phyloP scores from a whole-genome alignment of 208 protist species.

The Acanthamoeba rhysodes region DNA sequence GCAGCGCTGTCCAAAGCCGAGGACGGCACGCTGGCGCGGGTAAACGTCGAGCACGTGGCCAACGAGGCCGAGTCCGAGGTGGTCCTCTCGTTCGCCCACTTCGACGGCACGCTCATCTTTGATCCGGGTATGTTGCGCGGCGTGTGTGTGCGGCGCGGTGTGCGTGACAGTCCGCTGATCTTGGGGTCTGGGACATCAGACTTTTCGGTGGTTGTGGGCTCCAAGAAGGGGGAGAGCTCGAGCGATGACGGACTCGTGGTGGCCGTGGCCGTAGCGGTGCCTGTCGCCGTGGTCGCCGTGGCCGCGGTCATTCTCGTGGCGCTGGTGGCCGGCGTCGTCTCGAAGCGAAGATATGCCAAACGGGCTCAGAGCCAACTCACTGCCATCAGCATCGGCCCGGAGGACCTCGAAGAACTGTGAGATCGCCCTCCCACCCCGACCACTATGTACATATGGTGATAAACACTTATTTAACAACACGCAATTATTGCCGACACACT shows the following conservation, averaged over 20 bases:
- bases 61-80: not conserved
- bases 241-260: not conserved
- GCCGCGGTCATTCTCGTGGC: not conserved
- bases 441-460: too few species aligned
- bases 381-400: not conserved
- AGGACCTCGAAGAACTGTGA: not conserved
- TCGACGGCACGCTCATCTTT: not conserved
- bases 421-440: not conserved
- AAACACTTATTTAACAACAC: too few species aligned
- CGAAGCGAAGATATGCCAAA: not conserved
- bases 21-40: not conserved
- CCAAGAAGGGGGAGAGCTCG: not conserved
- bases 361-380: not conserved
- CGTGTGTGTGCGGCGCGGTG: too few species aligned
- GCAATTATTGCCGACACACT: too few species aligned
- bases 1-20: not conserved
- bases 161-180: too few species aligned
- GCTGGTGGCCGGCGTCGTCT: not conserved
- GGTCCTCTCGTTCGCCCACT: not conserved
- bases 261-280: not conserved
- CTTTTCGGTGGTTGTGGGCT: not conserved
- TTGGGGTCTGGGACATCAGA: not conserved
- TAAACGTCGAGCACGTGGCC: not conserved
- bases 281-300: not conserved
- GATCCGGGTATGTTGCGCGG: not conserved